Base-by-base conservation (phyloP, 352 stramenopile genomes). In the Blastocystis sp. region DNA sequence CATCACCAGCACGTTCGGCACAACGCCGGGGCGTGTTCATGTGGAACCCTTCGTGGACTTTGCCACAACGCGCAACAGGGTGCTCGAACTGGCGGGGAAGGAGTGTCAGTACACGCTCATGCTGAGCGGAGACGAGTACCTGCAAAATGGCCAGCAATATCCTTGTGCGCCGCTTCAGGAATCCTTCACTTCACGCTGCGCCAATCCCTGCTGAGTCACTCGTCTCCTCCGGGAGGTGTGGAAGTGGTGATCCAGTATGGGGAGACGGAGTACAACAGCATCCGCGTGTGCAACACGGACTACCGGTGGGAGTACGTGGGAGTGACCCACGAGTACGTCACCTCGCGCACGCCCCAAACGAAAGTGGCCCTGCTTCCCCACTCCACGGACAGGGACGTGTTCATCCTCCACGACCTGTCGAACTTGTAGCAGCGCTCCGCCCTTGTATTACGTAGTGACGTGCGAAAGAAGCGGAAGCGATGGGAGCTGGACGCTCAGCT, bases 261-360 rank as follows among this genome's bases (percentile, higher is more conserved):
- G n/a, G 54, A 84, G 24, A 84, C 74, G 1, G 52, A 54, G 11
- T 84, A 84, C 42, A 84, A 84, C 54, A 84, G 74, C 34, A 84
- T 84, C 54, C 74, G 74, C 21, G 42, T 84, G 11, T 84, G 74
- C 54, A 84, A 84, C 42, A 84, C 74, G 3, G 74, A 84, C 24
- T 68, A 68, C 28, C 17, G 43, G 11, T 84, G 74, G 74, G 66
- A 54, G 9, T 84, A 84, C 61, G 74, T 84, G 17, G 74, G 74
- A 59, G 74, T 84, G n/a, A 84, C 74, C n/a, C 74, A 84, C 24
- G 74, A 84, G 74, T 76, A 84, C 45, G 74, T 84, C 10, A 84
- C 66, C 52, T 84, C 74, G 19, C 34, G 48, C 38, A 84, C 74
- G 19, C 74, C 74, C 21, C 43, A 69, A 21, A 84, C 74, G 10